Base-by-base conservation (phyloP, 805 yeast genomes). In the Candida glaebosa region DNA sequence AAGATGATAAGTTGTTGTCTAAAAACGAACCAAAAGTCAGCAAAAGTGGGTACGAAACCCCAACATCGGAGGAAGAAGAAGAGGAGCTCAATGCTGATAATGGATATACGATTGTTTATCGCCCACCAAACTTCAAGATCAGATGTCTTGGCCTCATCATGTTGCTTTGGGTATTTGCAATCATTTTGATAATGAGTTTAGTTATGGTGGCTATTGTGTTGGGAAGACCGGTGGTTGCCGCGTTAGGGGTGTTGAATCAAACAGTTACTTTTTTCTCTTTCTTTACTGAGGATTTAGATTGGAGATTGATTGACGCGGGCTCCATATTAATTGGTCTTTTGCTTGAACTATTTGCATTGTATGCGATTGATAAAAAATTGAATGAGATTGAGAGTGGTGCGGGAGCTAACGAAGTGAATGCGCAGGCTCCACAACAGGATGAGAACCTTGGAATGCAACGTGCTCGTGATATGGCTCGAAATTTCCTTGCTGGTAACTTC, bases 81-180 rank as follows among this genome's bases (percentile, higher is more conserved):
- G 66, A 61, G 22, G 66, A 61, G 22, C 37, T 53, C 31, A 63
- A 58, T 5, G 60, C 67, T 16, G 69, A 63, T 17, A 60, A 65
- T 37, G 65, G 65, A 2, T 88, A 90, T 60, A 71, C 78, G 2
- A 77, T 90, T 20, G 96, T 90, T 2, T 95, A 90, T 63, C 72
- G 87, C 34, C 98, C 99, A 3, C 95, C 96, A 2, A 50, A 73
- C 38, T 87, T 91, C 60, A 73, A 79, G 39, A 24, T 54, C 2
- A 72, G 96, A 44, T 71, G 88, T 26, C 65, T 75, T 17, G 63
- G 54, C 0, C 57, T 85, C 34, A 61, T 78, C 17, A 46, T 62
- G 6, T 52, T 65, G 57, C 57, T 78, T 12, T 79, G 85, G 79
- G 41, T 66, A 2, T 74, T 72, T 51, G 65, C 71, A 1, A 64